Evolutionary conservation across 805 yeast genomes (phyloP), one percentile per base, ranked within the genome.

Genomic region (Candida pseudoglaebosa): DNA sequence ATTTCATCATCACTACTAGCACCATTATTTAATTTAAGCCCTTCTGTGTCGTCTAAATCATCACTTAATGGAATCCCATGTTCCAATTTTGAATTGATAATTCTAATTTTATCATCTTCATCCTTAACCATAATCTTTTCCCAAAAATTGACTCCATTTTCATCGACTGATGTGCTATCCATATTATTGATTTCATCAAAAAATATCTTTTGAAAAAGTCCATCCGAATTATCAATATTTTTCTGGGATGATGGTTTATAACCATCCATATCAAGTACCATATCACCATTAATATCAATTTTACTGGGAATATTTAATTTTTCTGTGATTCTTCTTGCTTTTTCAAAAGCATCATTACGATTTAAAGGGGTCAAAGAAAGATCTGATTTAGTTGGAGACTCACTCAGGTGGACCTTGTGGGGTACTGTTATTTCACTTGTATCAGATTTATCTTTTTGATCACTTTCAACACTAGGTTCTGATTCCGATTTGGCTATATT

Each of bases 241-340:
- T 81, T 79, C 37, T 81, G 84, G 10, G 70, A 54, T 50, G 82
- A 88, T 24, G 95, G 84, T 61, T 90, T 91, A 63, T 93, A 93
- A 13, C 99, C 99, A 50, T 89, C 95, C 82, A 91, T 87, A 62
- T 93, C 99, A 32, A 93, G 65, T 30, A 89, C 76, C 49, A 93
- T 71, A 54, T 89, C 96, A 9, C 99, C 99, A 52, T 87, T 85
- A 44, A 83, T 82, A 45, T 86, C 95, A 26, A 90, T 75, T 48
- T 81, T 86, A 20, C 95, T 82, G 1, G 97, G 96, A 22, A 93
- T 89, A 54, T 89, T 86, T 47, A 87, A 69, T 54, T 73, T 80
- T 47, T 77, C 74, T 19, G 91, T 78, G 17, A 87, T 65, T 30
- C 77, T 77, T 42, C 72, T 70, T 4, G 85, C 83, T 46, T 77